Evolutionary conservation across 768 basidiomycete species (phyloP).

Genomic region (Hortiboletus campestris): DNA sequence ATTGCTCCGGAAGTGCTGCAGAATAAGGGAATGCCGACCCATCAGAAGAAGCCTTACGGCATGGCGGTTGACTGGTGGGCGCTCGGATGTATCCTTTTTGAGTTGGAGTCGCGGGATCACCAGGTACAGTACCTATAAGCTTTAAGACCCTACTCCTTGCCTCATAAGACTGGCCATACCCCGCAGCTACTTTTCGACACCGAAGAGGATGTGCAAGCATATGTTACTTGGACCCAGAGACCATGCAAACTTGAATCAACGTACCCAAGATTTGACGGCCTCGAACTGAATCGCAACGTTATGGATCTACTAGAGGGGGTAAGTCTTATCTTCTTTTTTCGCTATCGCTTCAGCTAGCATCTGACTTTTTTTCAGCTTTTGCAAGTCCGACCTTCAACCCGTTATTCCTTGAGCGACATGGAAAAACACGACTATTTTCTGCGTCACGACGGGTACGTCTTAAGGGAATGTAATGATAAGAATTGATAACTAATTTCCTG

Average conservation of each 20-base stretch:
- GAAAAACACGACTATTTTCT: slow-evolving; percentile 27
- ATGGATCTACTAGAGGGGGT: slow-evolving; percentile 35
- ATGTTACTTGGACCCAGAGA: slow-evolving; percentile 18
- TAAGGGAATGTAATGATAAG: background rate
- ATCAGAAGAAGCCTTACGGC: slow-evolving; percentile 28
- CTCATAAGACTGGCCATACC: background rate
- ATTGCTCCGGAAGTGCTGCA: slow-evolving; percentile 42
- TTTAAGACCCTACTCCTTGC: background rate
- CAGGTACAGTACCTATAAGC: slow-evolving; percentile 19
- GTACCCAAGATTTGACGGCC: slow-evolving; percentile 24
- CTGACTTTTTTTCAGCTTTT: slow-evolving; percentile 21
- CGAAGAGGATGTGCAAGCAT: slow-evolving; percentile 21
- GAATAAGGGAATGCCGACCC: slow-evolving; percentile 16
- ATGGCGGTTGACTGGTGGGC: slow-evolving; percentile 41
- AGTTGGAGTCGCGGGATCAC: slow-evolving; percentile 32
- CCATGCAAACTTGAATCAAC: slow-evolving; percentile 2
- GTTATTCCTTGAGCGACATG: slow-evolving; percentile 20
- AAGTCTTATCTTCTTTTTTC: background rate
- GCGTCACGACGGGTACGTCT: slow-evolving; percentile 19
- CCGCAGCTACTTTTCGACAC: slow-evolving; percentile 34
- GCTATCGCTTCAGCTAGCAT: background rate
- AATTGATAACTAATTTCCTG: slow-evolving; percentile 2
- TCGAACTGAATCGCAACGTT: slow-evolving; percentile 16
- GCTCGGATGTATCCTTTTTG: slow-evolving; percentile 40
- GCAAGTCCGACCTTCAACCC: slow-evolving; percentile 4